A percentile compares a stretch with the other conserved stretches of the same genome.
phyloP scores from a whole-genome alignment of 225 moss, liverwort and hornwort genomes.

The Climacium dendroides region DNA sequence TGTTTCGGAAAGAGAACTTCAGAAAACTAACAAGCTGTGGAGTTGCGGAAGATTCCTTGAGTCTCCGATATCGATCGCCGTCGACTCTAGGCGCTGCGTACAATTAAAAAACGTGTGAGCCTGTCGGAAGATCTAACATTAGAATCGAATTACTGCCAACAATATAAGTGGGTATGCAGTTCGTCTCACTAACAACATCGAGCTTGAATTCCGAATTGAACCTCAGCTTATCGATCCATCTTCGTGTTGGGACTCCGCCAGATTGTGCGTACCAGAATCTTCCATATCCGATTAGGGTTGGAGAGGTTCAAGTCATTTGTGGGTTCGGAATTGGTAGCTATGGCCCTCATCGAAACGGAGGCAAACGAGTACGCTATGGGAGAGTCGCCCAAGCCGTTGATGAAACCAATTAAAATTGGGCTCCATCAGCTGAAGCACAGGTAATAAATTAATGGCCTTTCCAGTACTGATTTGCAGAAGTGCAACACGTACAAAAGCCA shows the following conservation, averaged over 20 bases:
- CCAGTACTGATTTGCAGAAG: not conserved
- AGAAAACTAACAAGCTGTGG: no score
- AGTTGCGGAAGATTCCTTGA: not conserved
- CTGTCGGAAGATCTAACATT: not conserved
- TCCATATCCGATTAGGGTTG: not conserved
- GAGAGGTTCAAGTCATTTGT: not conserved
- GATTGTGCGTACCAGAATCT: not conserved
- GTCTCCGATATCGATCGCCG: not conserved
- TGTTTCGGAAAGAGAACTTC: no score
- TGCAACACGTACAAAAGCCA: not conserved
- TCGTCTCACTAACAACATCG: no score
- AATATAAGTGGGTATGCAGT: not conserved
- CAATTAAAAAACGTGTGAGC: not conserved
- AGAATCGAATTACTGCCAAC: not conserved
- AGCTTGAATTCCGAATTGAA: not conserved
- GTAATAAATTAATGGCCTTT: not conserved
- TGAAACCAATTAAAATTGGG: constrained; percentile 13
- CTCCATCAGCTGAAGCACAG: constrained; percentile 11
- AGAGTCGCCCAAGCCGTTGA: not conserved
- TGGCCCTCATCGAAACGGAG: not conserved
- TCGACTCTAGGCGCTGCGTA: not conserved
- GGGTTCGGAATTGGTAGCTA: not conserved
- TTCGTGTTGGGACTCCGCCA: not conserved
- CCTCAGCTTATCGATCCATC: not conserved
- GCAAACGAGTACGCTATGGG: not conserved